phyloP scores from a whole-genome alignment of 345 rosid genomes.

The Sonneratia caseolaris region DNA sequence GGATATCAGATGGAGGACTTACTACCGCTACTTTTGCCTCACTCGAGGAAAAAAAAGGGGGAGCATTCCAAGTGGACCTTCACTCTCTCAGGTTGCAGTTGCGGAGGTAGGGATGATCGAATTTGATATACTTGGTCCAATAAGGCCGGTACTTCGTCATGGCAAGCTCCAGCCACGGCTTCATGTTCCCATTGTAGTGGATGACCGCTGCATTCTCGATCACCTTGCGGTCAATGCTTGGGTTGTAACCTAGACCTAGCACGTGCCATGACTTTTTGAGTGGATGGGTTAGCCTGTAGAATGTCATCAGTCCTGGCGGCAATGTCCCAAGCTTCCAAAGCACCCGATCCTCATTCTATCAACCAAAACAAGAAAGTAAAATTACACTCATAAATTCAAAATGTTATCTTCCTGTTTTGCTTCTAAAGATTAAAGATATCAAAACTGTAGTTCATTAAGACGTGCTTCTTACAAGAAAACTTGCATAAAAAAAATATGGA shows the following conservation, averaged over 20 bases:
- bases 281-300: constrained; percentile 73
- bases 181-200: constrained; percentile 98
- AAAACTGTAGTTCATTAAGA: background rate
- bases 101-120: constrained; percentile 75
- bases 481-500: background rate
- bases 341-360: constrained; percentile 79
- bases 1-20: no score
- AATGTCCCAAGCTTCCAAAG: constrained; percentile 99
- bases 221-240: constrained; percentile 63
- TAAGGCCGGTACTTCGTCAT: constrained; percentile 84
- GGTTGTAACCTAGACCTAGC: constrained; percentile 92
- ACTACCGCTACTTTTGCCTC: background rate
- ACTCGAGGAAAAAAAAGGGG: background rate
- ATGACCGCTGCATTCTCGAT: constrained; percentile 85
- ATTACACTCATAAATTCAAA: background rate
- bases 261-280: constrained; percentile 96
- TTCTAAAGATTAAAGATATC: background rate
- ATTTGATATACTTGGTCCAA: constrained; percentile 89
- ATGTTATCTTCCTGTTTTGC: background rate
- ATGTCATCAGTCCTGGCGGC: constrained; percentile 94
- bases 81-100: constrained; percentile 66
- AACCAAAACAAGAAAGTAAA: constrained; percentile 3
- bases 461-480: background rate
- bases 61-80: constrained; percentile 7
- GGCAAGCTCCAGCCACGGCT: constrained; percentile 96